Base-by-base conservation (phyloP, 305 asterid species). In the Striga hermonthica region DNA sequence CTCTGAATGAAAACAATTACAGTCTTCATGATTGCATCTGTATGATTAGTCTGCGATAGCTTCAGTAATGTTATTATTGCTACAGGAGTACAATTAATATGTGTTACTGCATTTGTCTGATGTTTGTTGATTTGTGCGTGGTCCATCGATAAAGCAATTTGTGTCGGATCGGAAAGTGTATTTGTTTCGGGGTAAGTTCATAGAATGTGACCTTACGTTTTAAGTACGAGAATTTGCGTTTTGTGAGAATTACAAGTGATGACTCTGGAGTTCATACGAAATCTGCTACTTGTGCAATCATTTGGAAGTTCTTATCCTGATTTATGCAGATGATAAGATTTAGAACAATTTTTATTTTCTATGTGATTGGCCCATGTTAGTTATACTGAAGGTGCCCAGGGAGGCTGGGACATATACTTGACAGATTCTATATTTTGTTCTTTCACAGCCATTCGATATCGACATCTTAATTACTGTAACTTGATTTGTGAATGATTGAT, bases 331-430 rank as follows among this genome's bases (percentile, higher is more conserved):
- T 9, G 60, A 56, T 39, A 47, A 10, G 62, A 36, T 34, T 9
- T 60, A 4, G 36, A 63, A 41, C 41, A 43, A 57, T 53, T 61
- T 66, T 61, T 41, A 16, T 11, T 58, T 38, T 7, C 56, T 34
- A 55, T 52, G 57, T n/a, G 28, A 38, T 58, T 11, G 62, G 72
- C 57, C 64, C 34, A 13, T 54, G 72, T 22, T 63, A 14, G 74
- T 40, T 66, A 62, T 57, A 58, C 39, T 45, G 64, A 31, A 64
- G 62, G 52, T 50, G 22, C 40, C 67, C 56, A 36, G 35, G 61
- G n/a, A 41, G 40, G 67, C 57, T 45, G 22, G 66, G 38, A 59
- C 39, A 61, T 10, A 49, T 49, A 38, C 52, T 43, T 34, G 41
- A 49, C 56, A 31, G 4, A 48, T 5, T 47, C 34, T 8, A 37